Percentiles rank a stretch among this genome's conserved stretches.
phyloP scores from a whole-genome alignment of 2,329 filamentous ascomycete species.

The Aspergillus sp. region DNA sequence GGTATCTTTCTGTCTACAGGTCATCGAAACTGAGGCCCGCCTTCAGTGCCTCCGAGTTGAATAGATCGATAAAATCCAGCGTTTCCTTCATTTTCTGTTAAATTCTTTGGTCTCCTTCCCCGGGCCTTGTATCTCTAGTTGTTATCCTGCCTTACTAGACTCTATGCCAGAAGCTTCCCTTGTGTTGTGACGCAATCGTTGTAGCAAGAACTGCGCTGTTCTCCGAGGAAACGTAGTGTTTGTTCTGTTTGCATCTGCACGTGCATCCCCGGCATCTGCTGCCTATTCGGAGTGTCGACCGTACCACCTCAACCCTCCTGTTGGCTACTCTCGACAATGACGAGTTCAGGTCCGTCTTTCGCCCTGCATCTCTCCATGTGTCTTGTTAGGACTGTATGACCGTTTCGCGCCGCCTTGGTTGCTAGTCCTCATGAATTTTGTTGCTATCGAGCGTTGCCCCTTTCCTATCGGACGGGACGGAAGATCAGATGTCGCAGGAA shows the following conservation, averaged over 20 bases:
- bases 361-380: background rate
- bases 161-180: slow-evolving; percentile 37
- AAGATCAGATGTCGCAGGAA: slow-evolving; percentile 25
- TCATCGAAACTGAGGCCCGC: slow-evolving; percentile 86
- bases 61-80: slow-evolving; percentile 43
- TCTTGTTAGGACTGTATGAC: slow-evolving; percentile 2
- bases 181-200: slow-evolving; percentile 9
- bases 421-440: slow-evolving; percentile 21
- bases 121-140: slow-evolving; percentile 42
- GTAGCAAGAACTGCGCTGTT: background rate
- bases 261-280: slow-evolving; percentile 2
- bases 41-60: slow-evolving; percentile 85
- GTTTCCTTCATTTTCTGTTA: slow-evolving; percentile 31
- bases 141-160: slow-evolving; percentile 36
- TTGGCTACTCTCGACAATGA: background rate
- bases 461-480: slow-evolving; percentile 22
- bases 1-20: slow-evolving; percentile 47
- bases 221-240: slow-evolving; percentile 11
- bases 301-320: background rate
- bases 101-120: slow-evolving; percentile 27
- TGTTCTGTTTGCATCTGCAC: slow-evolving; percentile 23
- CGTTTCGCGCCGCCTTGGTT: background rate
- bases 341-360: slow-evolving; percentile 1
- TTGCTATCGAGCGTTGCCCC: slow-evolving; percentile 17
- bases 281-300: background rate